Evolutionary conservation across 257 asterid genomes (phyloP).

Genomic region (Prunella vulgaris): DNA sequence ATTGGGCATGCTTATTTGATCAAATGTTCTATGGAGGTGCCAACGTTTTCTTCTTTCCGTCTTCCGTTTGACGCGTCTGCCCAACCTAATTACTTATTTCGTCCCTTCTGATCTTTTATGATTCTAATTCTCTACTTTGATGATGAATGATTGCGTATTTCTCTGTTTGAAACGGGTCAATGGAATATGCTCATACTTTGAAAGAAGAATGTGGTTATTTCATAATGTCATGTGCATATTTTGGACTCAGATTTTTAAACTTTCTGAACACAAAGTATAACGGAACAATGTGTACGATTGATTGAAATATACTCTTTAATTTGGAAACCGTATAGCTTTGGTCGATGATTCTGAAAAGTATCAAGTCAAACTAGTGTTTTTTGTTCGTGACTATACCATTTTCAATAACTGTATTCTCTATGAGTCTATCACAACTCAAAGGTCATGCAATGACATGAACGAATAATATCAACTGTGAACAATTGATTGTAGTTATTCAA

Average conservation of each 20-base stretch:
- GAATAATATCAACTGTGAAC: neutral
- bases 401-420: neutral
- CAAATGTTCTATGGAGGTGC: neutral
- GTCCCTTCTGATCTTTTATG: neutral
- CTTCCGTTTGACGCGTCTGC: neutral
- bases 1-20: slow-evolving; percentile 19
- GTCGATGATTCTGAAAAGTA: too few species aligned
- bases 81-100: slow-evolving; percentile 17
- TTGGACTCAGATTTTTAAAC: neutral
- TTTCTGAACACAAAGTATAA: neutral
- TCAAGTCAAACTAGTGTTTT: neutral
- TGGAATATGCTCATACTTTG: neutral
- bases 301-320: neutral
- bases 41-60: neutral
- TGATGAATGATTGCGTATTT: neutral
- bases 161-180: neutral
- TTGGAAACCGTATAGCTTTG: too few species aligned
- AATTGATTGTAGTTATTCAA: neutral
- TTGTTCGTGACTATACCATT: neutral
- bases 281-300: neutral
- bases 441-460: neutral
- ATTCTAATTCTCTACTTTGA: neutral
- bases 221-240: neutral
- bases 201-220: neutral
- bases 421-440: neutral